Percentiles rank a stretch among this genome's conserved stretches.
Conservation (phyloP, 1,284 basidiomycete species). For the Cryptococcus sp. region DNA sequence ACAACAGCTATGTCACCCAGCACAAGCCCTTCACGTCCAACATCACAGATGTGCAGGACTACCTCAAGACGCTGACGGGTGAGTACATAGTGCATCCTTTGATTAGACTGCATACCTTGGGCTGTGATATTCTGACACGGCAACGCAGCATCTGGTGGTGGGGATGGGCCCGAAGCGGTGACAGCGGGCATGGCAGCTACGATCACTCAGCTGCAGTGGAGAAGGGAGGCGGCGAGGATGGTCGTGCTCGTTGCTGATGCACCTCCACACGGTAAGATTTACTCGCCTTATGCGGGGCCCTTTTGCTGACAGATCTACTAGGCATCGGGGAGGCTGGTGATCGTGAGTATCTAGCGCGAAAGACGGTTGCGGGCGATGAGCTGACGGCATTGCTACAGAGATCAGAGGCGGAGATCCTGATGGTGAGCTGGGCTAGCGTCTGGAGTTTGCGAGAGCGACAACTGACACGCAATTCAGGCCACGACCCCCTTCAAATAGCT, state of each 20-base stretch:
- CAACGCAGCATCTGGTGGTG: conserved; percentile 83
- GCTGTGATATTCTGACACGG: background rate
- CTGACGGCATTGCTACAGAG: conserved; percentile 53
- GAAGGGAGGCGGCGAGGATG: conserved; percentile 87
- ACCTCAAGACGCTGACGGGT: conserved; percentile 60
- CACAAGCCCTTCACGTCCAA: conserved; percentile 93
- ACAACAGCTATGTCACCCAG: conserved; percentile 87
- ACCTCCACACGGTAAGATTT: conserved; percentile 70
- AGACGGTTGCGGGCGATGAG: background rate
- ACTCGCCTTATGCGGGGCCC: conserved; percentile 1
- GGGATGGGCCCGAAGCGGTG: conserved; percentile 96
- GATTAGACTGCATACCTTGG: background rate
- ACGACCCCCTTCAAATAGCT: conserved; percentile 85
- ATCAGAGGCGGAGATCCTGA: conserved; percentile 90
- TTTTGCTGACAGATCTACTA: conserved; percentile 15
- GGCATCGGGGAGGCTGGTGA: conserved; percentile 48
- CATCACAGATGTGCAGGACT: conserved; percentile 78
- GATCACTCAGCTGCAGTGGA: conserved; percentile 80
- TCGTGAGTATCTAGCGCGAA: conserved; percentile 27
- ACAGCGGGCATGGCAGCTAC: conserved; percentile 89
- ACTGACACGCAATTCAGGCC: conserved; percentile 48
- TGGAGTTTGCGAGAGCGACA: background rate
- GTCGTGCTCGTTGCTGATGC: conserved; percentile 94
- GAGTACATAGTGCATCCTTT: conserved; percentile 8
- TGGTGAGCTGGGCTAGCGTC: conserved; percentile 43